Evolutionary conservation across 2,329 filamentous ascomycete species (phyloP).

Genomic region (Pleochaeta shiraiana): DNA sequence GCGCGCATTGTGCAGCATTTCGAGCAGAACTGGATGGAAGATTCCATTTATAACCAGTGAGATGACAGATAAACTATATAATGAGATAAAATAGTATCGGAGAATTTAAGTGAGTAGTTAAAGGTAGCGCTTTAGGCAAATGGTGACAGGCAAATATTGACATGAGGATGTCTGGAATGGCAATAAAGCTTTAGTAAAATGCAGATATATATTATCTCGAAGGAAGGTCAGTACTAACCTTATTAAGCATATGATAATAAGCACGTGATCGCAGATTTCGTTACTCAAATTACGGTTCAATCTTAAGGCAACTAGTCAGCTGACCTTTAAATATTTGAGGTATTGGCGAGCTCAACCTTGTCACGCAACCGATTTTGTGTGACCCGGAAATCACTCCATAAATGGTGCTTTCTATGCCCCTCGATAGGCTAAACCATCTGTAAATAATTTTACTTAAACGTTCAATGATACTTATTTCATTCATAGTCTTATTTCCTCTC

Average conservation of each 20-base stretch:
- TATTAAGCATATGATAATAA: background rate
- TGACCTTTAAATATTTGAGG: no score
- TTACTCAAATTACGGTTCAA: no score
- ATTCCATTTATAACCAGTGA: background rate
- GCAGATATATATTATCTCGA: background rate
- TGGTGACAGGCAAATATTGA: background rate
- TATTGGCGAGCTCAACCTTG: no score
- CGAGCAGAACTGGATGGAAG: background rate
- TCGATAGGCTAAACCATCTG: no score
- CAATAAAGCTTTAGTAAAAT: background rate
- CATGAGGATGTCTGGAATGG: no score
- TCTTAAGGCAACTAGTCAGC: no score
- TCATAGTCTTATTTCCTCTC: no score
- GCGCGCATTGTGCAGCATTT: background rate
- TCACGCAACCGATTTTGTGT: no score
- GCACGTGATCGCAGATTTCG: background rate
- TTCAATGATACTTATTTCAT: no score
- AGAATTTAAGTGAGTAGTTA: background rate
- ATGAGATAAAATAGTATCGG: background rate
- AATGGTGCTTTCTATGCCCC: no score
- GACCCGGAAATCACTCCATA: no score
- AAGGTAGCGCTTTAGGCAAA: background rate
- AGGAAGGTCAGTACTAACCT: background rate
- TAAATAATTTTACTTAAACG: no score
- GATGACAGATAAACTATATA: background rate